These are phyloP conservation scores for Kazachstania martiniae DNA, from an alignment of 805 yeast species.

Conservation along the genomic window DNA sequence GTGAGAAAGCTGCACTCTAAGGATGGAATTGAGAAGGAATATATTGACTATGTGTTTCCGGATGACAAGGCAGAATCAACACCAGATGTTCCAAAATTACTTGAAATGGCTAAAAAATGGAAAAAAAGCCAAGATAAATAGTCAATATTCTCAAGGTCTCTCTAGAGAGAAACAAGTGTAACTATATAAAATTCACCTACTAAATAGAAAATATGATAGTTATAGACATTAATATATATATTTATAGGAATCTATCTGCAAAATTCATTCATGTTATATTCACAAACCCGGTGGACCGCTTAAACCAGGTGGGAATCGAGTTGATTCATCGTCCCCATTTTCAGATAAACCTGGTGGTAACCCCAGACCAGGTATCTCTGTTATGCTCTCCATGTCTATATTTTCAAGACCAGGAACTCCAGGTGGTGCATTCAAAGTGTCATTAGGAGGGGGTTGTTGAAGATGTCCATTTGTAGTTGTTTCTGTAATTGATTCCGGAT, in stretches of 20 bases:
- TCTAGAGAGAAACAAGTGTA: neutral
- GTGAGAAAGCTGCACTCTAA: slow-evolving; percentile 26
- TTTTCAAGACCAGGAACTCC: neutral
- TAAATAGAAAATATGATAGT: too few species aligned
- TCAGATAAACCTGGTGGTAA: slow-evolving; percentile 7
- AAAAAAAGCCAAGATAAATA: slow-evolving; percentile 18
- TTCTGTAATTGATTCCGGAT: too few species aligned
- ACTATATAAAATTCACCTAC: neutral
- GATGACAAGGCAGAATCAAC: slow-evolving; percentile 31
- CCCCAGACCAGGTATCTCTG: slow-evolving; percentile 3
- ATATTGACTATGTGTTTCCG: slow-evolving; percentile 54
- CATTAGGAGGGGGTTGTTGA: too few species aligned
- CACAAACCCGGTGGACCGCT: slow-evolving; percentile 17
- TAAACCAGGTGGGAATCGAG: slow-evolving; percentile 19
- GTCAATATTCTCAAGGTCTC: neutral
- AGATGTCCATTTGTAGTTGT: too few species aligned
- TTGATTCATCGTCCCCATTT: slow-evolving; percentile 2
- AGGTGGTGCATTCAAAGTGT: neutral
- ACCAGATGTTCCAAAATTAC: slow-evolving; percentile 25
- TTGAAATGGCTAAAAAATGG: slow-evolving; percentile 43
- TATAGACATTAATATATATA: too few species aligned
- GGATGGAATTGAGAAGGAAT: slow-evolving; percentile 43
- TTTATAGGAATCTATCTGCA: too few species aligned
- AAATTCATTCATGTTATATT: neutral
- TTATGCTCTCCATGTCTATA: too few species aligned